These are phyloP conservation scores for Aspergillus fijiensis DNA, from an alignment of 2,329 filamentous ascomycete genomes.

Conservation along the genomic window DNA sequence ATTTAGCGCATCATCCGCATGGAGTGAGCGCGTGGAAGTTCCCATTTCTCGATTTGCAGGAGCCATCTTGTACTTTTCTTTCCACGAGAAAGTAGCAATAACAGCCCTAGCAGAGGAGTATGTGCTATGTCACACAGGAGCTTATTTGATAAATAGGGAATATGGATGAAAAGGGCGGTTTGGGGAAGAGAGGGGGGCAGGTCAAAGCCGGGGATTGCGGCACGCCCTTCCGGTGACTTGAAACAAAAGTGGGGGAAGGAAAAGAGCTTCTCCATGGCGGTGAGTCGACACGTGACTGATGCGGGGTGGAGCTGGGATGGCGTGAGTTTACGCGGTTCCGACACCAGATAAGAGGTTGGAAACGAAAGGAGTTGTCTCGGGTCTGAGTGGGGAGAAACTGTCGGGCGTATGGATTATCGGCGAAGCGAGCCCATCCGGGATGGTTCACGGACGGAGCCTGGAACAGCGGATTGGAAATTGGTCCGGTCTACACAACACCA, in stretches of 20 bases:
- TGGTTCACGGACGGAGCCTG: conserved; percentile 39
- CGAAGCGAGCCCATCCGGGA: conserved; percentile 44
- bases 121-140: not conserved
- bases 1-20: conserved; percentile 78
- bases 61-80: conserved; percentile 23
- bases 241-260: not conserved
- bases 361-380: not conserved
- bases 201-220: not conserved
- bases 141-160: not conserved
- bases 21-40: conserved; percentile 71
- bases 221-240: not conserved
- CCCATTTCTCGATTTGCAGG: conserved; percentile 21
- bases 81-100: not conserved
- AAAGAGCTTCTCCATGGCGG: not conserved
- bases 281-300: not conserved
- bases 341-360: not conserved
- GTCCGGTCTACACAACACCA: conserved; percentile 31
- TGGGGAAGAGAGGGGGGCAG: not conserved
- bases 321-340: not conserved
- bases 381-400: not conserved
- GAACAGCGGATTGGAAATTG: conserved; percentile 39
- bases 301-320: not conserved
- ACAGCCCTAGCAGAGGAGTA: conserved; percentile 4
- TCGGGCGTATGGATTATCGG: conserved; percentile 26
- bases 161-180: conserved; percentile 21